Evolutionary conservation across 345 rosid genomes (phyloP), one percentile per base, ranked within the genome.

Genomic region (Anacardium occidentale): DNA sequence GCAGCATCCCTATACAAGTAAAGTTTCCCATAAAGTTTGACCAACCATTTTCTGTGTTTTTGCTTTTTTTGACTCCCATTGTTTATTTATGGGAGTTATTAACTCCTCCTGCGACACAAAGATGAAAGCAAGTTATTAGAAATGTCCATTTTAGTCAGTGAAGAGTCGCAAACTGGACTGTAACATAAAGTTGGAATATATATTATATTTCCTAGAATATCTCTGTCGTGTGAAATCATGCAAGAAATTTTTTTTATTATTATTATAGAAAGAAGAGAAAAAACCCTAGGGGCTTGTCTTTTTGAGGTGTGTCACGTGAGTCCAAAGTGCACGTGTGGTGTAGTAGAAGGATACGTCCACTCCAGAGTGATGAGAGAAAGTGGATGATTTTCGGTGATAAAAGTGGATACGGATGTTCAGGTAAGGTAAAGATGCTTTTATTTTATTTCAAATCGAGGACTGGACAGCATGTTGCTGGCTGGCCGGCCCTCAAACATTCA

Each of bases 341-440:
- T 10, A 56, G 83, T 79, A 77, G 52, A 76, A 75, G 67, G 71
- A 73, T 55, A 70, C 77, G 69, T 74, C 78, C 12, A 45, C 63
- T 76, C 79, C 67, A 72, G 70, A 34, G 34, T 26, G 32, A 14
- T 10, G 44, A 24, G 25, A 55, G 29, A 68, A 34, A 73, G 64
- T n/a, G 68, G 22, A 42, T 2, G 75, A 17, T 55, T 60, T 57
- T 62, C 75, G 76, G 69, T 51, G 67, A 69, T 57, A 73, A 80
- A 80, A 85, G 85, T 76, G 80, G 82, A 82, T 76, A 72, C 81
- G 73, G 84, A 76, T 76, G 83, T 74, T 80, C 74, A 74, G 70
- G 69, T 72, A 78, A 74, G 70, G 69, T 72, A 78, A 85, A 80
- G 83, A 76, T 68, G 84, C 81, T 81, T 80, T 9, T 32, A 44